Evolutionary conservation across 1,139 yeast genomes (phyloP).

Genomic region (Hyphopichia wangnamkhiaoensis): DNA sequence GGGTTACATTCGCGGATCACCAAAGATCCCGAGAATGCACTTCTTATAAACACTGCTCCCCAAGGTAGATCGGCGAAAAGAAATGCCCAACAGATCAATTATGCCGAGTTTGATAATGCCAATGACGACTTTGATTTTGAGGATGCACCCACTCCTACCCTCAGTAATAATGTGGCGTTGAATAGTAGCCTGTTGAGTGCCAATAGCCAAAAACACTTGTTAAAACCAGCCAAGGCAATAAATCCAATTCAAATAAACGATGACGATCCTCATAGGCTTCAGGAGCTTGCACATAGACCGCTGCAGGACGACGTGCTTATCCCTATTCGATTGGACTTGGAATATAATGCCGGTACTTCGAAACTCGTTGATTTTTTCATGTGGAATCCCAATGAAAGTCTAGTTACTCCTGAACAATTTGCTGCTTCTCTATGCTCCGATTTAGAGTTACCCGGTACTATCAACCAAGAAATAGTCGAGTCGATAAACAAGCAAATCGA

Average conservation of each 20-base stretch:
- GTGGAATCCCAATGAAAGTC: conserved; percentile 84
- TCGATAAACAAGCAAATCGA: conserved; percentile 80
- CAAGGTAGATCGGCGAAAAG: conserved; percentile 79
- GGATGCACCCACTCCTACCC: conserved; percentile 41
- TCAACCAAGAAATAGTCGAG: conserved; percentile 65
- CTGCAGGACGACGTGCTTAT: conserved; percentile 50
- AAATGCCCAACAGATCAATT: conserved; percentile 70
- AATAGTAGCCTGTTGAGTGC: conserved; percentile 25
- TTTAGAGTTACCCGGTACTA: conserved; percentile 68
- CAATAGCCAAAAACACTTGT: conserved; percentile 30
- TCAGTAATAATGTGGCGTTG: conserved; percentile 19
- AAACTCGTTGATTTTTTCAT: conserved; percentile 78
- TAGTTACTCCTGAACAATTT: conserved; percentile 82
- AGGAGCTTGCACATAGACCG: conserved; percentile 25
- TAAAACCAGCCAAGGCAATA: conserved; percentile 32
- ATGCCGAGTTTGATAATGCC: conserved; percentile 68
- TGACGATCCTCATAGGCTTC: conserved; percentile 24
- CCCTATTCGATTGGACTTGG: conserved; percentile 79
- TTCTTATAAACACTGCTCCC: conserved; percentile 68
- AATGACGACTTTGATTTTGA: conserved; percentile 72
- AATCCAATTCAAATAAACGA: background rate
- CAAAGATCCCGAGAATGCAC: conserved; percentile 59
- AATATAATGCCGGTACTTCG: conserved; percentile 58
- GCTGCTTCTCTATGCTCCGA: conserved; percentile 80
- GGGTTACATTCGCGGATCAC: conserved; percentile 67